Base-by-base conservation (phyloP, 306 rosid genomes). In the Begonia loranthoides region DNA sequence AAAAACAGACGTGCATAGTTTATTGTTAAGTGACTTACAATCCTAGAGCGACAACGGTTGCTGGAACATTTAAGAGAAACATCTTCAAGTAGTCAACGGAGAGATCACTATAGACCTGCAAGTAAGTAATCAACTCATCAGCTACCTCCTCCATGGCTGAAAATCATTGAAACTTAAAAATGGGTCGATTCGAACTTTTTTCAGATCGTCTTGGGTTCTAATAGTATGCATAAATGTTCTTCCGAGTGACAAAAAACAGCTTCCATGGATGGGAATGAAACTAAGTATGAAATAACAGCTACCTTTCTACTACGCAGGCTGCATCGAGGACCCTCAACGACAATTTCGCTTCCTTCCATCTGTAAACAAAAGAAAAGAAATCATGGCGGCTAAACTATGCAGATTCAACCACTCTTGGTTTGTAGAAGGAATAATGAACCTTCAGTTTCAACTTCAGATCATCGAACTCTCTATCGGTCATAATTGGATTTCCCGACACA, bases 311-410 rank as follows among this genome's bases (percentile, higher is more conserved):
- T 86, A 3, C 99, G 92, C 43, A 90, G 92, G 71, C 99, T 90
- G 88, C 99, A 90, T 28, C 99, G 76, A 9, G 99, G 99, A 51
- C 99, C 99, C 70, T 76, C 92, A 6, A 74, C 94, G n/a, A 90
- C 95, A 65, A 90, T 90, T 5, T 90, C 99, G 61, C 99, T 90
- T 51, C 99, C 99, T 51, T 82, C 82, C 2, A 48, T 66, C 95
- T 90, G 28, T 70, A 70, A 54, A 28, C 36, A 28, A 28, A 28
- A 4, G 36, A 28, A 28, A 28, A 5, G 5, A 28, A 28, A 28
- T 28, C 36, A 28, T 28, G 36, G 36, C 36, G 9, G 9, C 8
- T 28, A 28, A 28, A 28, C 36, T 5, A 28, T 28, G 36, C 36
- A 28, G 36, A 28, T 28, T 28, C 36, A 28, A 28, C 9, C 36